Evolutionary conservation across 768 basidiomycete species (phyloP).

Genomic region (Tulasnella sp.): DNA sequence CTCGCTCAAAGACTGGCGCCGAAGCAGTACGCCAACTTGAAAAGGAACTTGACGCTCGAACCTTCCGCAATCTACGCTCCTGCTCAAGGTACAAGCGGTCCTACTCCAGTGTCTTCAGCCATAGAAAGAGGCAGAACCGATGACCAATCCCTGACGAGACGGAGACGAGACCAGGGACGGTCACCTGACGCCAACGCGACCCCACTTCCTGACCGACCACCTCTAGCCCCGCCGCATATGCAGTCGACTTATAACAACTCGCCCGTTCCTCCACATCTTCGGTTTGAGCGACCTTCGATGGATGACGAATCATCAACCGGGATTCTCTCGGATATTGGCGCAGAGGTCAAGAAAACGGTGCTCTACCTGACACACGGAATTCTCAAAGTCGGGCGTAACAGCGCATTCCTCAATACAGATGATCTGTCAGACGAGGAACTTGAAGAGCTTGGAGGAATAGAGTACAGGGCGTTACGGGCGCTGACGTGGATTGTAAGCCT

Average conservation of each 20-base stretch:
- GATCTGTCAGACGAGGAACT: constrained; percentile 62
- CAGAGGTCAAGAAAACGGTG: not conserved
- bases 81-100: not conserved
- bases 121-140: not conserved
- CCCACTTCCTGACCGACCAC: not conserved
- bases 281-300: not conserved
- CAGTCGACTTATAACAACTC: not conserved
- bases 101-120: not conserved
- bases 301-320: not conserved
- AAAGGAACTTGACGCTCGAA: not conserved
- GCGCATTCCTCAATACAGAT: constrained; percentile 25
- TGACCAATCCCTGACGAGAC: not conserved
- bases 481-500: constrained; percentile 68
- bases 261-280: not conserved
- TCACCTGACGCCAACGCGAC: not conserved
- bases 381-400: constrained; percentile 16
- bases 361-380: not conserved
- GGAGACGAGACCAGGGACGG: not conserved
- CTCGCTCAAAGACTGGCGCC: not conserved
- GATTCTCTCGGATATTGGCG: not conserved
- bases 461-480: constrained; percentile 74
- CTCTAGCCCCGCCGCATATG: not conserved
- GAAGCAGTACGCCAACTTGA: not conserved
- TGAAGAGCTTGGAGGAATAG: constrained; percentile 88
- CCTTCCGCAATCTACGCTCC: not conserved